Base-by-base conservation (phyloP, 1,139 yeast species). In the Blastobotrys indianensis region DNA sequence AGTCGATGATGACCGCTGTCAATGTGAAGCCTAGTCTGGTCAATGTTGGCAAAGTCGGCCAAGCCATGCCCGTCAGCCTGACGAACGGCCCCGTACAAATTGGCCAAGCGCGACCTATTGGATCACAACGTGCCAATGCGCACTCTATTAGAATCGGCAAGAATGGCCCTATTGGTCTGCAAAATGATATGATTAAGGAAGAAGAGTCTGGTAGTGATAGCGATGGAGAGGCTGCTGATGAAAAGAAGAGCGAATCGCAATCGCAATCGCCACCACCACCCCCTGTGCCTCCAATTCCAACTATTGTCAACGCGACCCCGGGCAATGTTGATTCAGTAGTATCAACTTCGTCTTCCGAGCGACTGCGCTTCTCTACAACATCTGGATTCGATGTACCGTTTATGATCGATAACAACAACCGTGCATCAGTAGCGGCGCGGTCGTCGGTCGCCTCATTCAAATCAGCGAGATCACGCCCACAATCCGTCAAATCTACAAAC, bases 1-100 rank as follows among this genome's bases (percentile, higher is more conserved):
- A 59, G 10, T 61, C 61, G 33, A 56, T 53, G 45, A 54, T 54
- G 46, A 60, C 64, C 34, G 63, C 65, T 4, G 56, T 61, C 32
- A 60, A 55, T 12, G 66, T 57, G 28, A 54, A 56, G 38, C 66
- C 66, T 16, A 59, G 56, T 39, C 50, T 63, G 16, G 64, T 63
- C 8, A 36, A 15, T 37, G 35, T 39, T 32, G 44, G 32, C 9
- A 32, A 35, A 17, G 32, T 45, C 11, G 46, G 42, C 20, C 40
- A 46, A 11, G 51, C 44, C 23, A 40, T 38, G 35, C 42, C 32
- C 13, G 34, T 39, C 40, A 20, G 25, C 25, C 16, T 37, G 16
- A 23, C 16, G 3, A 30, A 33, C 7, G 39, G 42, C 7, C 32
- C 49, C 13, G 39, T 45, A 10, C 51, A 48, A 30, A 44, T 46